Conservation (phyloP, 2,329 filamentous ascomycete genomes). For the Drechslerella stenobrocha region DNA sequence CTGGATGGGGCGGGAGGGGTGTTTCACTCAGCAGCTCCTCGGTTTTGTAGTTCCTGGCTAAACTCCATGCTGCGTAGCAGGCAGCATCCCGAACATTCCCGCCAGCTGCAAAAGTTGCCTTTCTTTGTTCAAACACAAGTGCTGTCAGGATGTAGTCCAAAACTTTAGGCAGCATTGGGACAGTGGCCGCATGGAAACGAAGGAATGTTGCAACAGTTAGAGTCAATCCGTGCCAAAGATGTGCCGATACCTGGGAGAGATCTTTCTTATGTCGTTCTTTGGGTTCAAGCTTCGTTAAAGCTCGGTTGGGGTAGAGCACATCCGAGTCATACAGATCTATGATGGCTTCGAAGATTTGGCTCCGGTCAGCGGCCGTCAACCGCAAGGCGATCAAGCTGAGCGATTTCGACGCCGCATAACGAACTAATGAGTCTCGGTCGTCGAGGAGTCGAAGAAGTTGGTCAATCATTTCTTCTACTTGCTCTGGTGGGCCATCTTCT, state of each 20-base stretch:
- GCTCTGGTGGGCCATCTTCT: slow-evolving; percentile 33
- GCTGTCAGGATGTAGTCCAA: slow-evolving; percentile 63
- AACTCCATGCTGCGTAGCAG: slow-evolving; percentile 92
- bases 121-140: slow-evolving; percentile 81
- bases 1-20: slow-evolving; percentile 22
- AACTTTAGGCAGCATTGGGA: slow-evolving; percentile 50
- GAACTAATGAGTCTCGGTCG: slow-evolving; percentile 88
- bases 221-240: slow-evolving; percentile 82
- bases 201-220: slow-evolving; percentile 66
- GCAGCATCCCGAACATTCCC: slow-evolving; percentile 92
- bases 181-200: slow-evolving; percentile 51
- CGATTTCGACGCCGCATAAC: slow-evolving; percentile 88
- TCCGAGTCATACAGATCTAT: slow-evolving; percentile 69
- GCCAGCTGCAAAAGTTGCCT: slow-evolving; percentile 78
- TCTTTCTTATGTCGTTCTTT: slow-evolving; percentile 38
- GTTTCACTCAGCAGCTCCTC: slow-evolving; percentile 65
- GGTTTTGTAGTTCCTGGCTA: slow-evolving; percentile 84
- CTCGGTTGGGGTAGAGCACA: slow-evolving; percentile 59
- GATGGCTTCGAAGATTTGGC: slow-evolving; percentile 83
- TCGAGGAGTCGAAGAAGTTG: slow-evolving; percentile 75
- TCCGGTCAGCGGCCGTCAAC: slow-evolving; percentile 76
- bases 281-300: slow-evolving; percentile 35
- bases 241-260: slow-evolving; percentile 40
- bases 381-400: slow-evolving; percentile 83
- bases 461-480: slow-evolving; percentile 77